Base-by-base conservation (phyloP, 768 basidiomycete species). In the Mycena chlorophos region DNA sequence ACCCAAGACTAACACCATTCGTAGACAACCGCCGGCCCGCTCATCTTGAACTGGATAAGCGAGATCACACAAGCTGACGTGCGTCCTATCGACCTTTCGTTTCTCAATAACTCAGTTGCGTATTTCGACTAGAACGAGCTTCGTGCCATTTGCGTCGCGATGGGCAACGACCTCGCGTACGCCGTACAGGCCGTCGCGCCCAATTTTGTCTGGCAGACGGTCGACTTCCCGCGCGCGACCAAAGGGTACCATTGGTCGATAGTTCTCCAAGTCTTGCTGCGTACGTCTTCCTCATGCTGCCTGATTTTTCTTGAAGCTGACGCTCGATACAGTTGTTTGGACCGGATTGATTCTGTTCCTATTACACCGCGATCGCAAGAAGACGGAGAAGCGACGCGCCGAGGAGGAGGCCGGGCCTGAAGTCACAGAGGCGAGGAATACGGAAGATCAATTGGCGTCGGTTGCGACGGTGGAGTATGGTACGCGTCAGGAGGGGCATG, bases 121-220 rank as follows among this genome's bases (percentile, higher is more conserved):
- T 12, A 45, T 16, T 10, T 37, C 19, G 20, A 25, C 28, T 22
- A 13, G 62, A 63, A 63, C 38, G 62, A 63, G 40, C 49, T 60
- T 2, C 55, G 62, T 5, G 62, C 62, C 0, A 60, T 63, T 23
- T 60, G 57, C 40, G 53, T 63, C 8, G 62, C 62, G 16, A 17
- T 60, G 25, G 62, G 37, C 3, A 63, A 63, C 39, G 62, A 63
- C 29, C 51, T 63, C 1, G 62, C 62, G 25, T 63, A 63, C 42
- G 45, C 57, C 3, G 62, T 60, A 26, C 62, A 63, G 49, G 62
- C 62, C 4, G 29, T 63, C n/a, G 62, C 62, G 4, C 62, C 62
- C 13, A 63, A 63, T n/a, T 63, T 63, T 29, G 55, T 63, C 3
- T 63, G 62, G 62, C 51, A 60, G 49, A 63, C 62, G 22, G 50